Evolutionary conservation across 2,329 filamentous ascomycete species (phyloP).

Genomic region (Herpotrichia juniperi): DNA sequence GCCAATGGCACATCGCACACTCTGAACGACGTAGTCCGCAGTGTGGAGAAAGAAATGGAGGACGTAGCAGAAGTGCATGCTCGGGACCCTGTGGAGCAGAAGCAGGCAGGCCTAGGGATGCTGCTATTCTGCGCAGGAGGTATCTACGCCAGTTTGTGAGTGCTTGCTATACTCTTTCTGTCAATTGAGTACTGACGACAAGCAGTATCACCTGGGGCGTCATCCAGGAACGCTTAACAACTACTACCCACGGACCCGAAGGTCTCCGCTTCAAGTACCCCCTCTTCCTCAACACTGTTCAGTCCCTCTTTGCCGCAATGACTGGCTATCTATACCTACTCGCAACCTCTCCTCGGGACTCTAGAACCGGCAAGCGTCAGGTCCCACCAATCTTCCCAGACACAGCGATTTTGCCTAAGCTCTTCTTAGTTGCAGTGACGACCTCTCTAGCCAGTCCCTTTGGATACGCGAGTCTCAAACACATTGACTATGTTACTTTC

Average conservation of each 20-base stretch:
- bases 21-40: conserved; percentile 31
- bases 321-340: conserved; percentile 83
- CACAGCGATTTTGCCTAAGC: conserved; percentile 72
- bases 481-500: conserved; percentile 98
- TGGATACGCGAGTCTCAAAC: conserved; percentile 87
- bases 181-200: neutral
- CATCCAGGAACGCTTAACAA: conserved; percentile 96
- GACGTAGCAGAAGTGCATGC: conserved; percentile 38
- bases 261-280: conserved; percentile 82
- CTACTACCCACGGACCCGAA: conserved; percentile 76
- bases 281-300: conserved; percentile 94
- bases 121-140: conserved; percentile 87
- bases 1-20: conserved; percentile 29
- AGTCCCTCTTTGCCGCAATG: conserved; percentile 84
- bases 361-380: conserved; percentile 31
- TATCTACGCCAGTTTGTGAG: conserved; percentile 95
- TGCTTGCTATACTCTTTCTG: conserved; percentile 1
- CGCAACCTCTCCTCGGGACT: conserved; percentile 62
- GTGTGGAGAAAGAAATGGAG: conserved; percentile 37
- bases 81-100: conserved; percentile 41
- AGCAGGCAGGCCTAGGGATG: conserved; percentile 68
- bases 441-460: conserved; percentile 92
- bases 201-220: conserved; percentile 89
- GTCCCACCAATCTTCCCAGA: conserved; percentile 75
- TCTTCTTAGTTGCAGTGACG: conserved; percentile 85